phyloP scores from a whole-genome alignment of 495 filamentous ascomycete genomes.

The Gamarada debralockiae region DNA sequence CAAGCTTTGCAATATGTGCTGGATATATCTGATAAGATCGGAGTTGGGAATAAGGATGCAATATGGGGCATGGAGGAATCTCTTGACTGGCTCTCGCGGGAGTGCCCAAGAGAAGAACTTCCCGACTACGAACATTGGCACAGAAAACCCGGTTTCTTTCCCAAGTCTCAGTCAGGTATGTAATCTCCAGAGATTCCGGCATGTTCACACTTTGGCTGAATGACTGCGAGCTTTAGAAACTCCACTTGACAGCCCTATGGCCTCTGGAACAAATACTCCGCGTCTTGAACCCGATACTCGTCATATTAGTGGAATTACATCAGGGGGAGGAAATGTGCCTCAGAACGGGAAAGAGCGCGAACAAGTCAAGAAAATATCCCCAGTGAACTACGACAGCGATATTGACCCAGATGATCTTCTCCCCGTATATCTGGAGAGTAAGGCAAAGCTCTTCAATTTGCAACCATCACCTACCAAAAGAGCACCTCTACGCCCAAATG shows the following conservation, averaged over 20 bases:
- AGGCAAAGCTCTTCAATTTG: conserved; percentile 67
- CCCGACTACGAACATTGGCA: conserved; percentile 57
- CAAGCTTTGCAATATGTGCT: conserved; percentile 63
- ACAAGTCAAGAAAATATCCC: conserved; percentile 28
- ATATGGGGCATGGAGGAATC: conserved; percentile 83
- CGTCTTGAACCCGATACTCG: conserved; percentile 31
- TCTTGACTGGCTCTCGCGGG: conserved; percentile 80
- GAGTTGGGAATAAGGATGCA: conserved; percentile 51
- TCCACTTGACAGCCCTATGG: conserved; percentile 37
- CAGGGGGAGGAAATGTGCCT: conserved; percentile 17
- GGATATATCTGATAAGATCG: conserved; percentile 48
- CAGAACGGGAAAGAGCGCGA: conserved; percentile 30
- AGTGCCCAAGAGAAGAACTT: conserved; percentile 63
- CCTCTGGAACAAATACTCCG: conserved; percentile 45
- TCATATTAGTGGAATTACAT: conserved; percentile 19
- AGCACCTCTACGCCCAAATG: conserved; percentile 1
- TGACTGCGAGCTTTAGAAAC: conserved; percentile 31
- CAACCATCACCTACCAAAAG: conserved; percentile 28
- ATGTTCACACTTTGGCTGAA: neutral
- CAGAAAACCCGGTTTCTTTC: conserved; percentile 5
- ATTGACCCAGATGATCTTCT: conserved; percentile 71
- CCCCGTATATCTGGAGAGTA: conserved; percentile 67
- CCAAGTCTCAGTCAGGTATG: conserved; percentile 20
- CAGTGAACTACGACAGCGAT: conserved; percentile 48
- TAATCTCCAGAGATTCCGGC: neutral